A percentile compares a stretch with the other conserved stretches of the same genome.
Conservation (phyloP, 2,329 filamentous ascomycete genomes). For the Botrytis paeoniae region DNA sequence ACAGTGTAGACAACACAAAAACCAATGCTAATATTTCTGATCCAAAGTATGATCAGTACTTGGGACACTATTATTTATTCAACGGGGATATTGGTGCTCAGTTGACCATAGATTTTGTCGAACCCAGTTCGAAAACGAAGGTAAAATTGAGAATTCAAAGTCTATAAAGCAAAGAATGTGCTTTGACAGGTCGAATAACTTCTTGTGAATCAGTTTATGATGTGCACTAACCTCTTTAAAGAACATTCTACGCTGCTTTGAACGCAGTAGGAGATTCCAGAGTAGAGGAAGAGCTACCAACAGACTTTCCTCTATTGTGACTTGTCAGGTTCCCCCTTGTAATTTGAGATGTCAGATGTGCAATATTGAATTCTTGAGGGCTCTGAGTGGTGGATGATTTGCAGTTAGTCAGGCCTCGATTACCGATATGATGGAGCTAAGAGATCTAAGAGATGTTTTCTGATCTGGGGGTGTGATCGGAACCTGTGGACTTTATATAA, state of each 20-base stretch:
- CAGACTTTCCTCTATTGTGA: not conserved
- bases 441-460: not conserved
- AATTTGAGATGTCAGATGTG: not conserved
- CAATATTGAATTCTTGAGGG: not conserved
- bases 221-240: not conserved
- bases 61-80: not conserved
- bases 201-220: not conserved
- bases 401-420: not conserved
- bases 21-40: not conserved
- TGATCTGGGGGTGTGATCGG: not conserved
- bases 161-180: not conserved
- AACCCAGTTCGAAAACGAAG: not conserved
- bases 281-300: not conserved
- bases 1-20: not conserved
- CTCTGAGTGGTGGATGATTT: not conserved
- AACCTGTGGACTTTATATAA: not conserved
- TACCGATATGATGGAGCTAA: not conserved
- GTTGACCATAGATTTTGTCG: not conserved
- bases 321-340: not conserved
- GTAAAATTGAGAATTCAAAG: not conserved
- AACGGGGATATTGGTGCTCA: not conserved
- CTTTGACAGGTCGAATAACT: not conserved
- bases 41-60: not conserved
- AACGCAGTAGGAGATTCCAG: not conserved
- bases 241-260: no score